phyloP scores from a whole-genome alignment of 1,139 yeast species.

The Scheffersomyces parashehatae region DNA sequence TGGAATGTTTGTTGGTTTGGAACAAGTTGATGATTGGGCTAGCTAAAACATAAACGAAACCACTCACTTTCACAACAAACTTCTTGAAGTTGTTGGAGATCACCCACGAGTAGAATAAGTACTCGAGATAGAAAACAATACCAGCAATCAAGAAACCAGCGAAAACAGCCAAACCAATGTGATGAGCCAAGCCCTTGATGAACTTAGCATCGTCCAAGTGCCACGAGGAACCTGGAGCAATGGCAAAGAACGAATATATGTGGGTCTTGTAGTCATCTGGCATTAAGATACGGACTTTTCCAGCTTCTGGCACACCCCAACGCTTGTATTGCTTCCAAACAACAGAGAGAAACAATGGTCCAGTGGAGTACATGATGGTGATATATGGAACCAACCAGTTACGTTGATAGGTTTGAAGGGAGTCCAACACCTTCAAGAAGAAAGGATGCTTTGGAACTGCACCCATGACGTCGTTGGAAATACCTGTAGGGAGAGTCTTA shows the following conservation, averaged over 20 bases:
- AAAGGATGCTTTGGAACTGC: slow-evolving; percentile 85
- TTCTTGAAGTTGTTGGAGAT: slow-evolving; percentile 33
- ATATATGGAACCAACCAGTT: slow-evolving; percentile 85
- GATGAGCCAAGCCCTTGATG: slow-evolving; percentile 68
- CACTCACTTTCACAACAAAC: slow-evolving; percentile 16
- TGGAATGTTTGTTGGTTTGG: background rate
- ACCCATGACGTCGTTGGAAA: slow-evolving; percentile 93
- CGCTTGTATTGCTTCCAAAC: slow-evolving; percentile 86
- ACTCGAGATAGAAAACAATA: slow-evolving; percentile 60
- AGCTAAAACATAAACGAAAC: slow-evolving; percentile 2
- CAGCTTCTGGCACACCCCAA: slow-evolving; percentile 68
- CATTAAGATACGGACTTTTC: slow-evolving; percentile 63
- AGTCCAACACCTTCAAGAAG: slow-evolving; percentile 68
- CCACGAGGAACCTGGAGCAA: slow-evolving; percentile 85
- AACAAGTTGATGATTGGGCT: slow-evolving; percentile 1
- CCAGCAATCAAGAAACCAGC: slow-evolving; percentile 66
- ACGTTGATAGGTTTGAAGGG: slow-evolving; percentile 60
- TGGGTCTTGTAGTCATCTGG: slow-evolving; percentile 70
- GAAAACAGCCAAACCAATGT: slow-evolving; percentile 66
- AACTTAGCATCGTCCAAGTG: slow-evolving; percentile 82
- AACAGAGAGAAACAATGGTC: slow-evolving; percentile 83
- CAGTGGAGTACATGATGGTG: slow-evolving; percentile 92
- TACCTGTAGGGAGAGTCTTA: slow-evolving; percentile 87
- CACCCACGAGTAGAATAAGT: slow-evolving; percentile 53
- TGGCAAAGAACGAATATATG: slow-evolving; percentile 63